Conservation (phyloP, 2,329 filamentous ascomycete genomes). For the Fusarium luffae region DNA sequence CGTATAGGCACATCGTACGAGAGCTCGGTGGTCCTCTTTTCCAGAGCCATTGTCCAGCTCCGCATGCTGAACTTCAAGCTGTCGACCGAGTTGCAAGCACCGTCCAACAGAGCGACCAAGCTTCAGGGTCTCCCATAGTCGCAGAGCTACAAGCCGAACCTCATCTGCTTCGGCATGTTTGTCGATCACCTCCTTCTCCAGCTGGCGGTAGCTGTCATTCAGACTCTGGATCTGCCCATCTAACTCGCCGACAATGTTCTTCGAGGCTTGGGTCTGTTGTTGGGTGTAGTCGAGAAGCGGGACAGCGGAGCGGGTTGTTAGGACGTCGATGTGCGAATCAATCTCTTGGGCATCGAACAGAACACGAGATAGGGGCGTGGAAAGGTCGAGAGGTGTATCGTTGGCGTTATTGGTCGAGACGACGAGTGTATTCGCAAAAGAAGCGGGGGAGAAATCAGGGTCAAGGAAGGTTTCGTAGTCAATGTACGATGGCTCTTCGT, state of each 20-base stretch:
- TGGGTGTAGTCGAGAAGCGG: conserved; percentile 84
- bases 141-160: conserved; percentile 79
- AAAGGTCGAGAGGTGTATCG: conserved; percentile 90
- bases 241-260: conserved; percentile 77
- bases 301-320: conserved; percentile 86
- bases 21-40: conserved; percentile 78
- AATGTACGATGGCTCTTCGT: conserved; percentile 83
- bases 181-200: conserved; percentile 86
- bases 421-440: conserved; percentile 90
- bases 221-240: conserved; percentile 83
- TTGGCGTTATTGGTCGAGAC: conserved; percentile 91
- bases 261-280: conserved; percentile 77
- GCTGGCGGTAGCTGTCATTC: conserved; percentile 84
- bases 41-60: conserved; percentile 62
- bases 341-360: conserved; percentile 98
- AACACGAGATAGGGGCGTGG: conserved; percentile 90
- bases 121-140: conserved; percentile 82
- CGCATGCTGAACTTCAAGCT: conserved; percentile 85
- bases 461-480: conserved; percentile 94
- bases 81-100: conserved; percentile 82
- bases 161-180: conserved; percentile 89
- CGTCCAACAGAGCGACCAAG: conserved; percentile 81
- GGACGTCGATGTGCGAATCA: conserved; percentile 91
- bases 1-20: conserved; percentile 85
- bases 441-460: conserved; percentile 80